phyloP scores from a whole-genome alignment of 2,329 filamentous ascomycete genomes.

The Periconia sp. region DNA sequence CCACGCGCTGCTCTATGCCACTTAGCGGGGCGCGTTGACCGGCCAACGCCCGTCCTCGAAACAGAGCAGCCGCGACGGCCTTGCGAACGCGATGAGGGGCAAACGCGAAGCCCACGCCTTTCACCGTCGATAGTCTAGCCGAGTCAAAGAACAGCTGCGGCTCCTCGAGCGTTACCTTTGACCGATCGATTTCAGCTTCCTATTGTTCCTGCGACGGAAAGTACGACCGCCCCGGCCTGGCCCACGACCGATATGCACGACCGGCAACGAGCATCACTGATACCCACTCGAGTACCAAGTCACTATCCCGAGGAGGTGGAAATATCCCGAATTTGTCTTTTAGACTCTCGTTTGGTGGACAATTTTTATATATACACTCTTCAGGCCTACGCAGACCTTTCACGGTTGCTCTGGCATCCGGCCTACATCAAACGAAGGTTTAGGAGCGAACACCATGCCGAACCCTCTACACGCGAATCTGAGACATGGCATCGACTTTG shows the following conservation, averaged over 20 bases:
- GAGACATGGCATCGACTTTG: conserved; percentile 30
- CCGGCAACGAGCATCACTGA: no score
- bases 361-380: no score
- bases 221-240: conserved; percentile 8
- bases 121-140: no score
- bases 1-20: neutral
- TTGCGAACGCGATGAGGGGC: conserved; percentile 1
- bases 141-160: no score
- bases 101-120: neutral
- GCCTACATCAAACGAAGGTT: no score
- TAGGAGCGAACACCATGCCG: conserved; percentile 9
- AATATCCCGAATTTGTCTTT: no score
- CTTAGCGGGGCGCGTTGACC: conserved; percentile 1
- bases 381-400: neutral
- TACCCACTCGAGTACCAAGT: no score
- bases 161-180: no score
- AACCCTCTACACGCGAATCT: conserved; percentile 31
- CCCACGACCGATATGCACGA: no score
- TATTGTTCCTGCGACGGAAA: conserved; percentile 2
- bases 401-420: neutral
- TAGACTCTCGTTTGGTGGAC: no score
- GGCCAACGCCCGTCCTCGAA: neutral
- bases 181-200: neutral
- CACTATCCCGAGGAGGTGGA: no score
- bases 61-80: neutral